Conservation (phyloP, 75 land plant species). For the Cunninghamia lanceolata region DNA sequence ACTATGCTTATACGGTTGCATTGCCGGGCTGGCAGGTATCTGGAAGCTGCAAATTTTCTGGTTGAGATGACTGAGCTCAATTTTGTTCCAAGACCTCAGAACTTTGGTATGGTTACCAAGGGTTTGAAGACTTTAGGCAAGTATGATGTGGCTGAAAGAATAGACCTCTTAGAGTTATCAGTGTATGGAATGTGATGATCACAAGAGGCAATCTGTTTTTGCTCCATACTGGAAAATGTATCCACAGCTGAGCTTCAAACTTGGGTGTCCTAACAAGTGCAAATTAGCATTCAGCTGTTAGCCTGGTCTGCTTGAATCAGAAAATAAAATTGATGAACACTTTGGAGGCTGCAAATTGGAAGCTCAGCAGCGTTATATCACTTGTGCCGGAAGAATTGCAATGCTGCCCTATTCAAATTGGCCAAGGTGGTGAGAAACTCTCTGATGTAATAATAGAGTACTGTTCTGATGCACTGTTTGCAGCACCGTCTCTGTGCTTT, state of each 20-base stretch:
- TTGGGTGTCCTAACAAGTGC: not conserved
- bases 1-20: constrained; percentile 67
- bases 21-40: constrained; percentile 49
- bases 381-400: not conserved
- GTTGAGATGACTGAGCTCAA: constrained; percentile 65
- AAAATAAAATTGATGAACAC: not conserved
- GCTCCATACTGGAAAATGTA: not conserved
- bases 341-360: not conserved
- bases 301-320: not conserved
- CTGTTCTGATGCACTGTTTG: not conserved
- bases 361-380: not conserved
- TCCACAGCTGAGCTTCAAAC: not conserved
- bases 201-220: not conserved
- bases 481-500: not conserved
- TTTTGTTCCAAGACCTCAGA: constrained; percentile 41
- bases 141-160: constrained; percentile 52
- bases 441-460: not conserved
- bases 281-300: not conserved
- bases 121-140: constrained; percentile 66
- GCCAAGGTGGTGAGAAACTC: not conserved
- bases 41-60: constrained; percentile 65
- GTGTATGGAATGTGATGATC: not conserved
- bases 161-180: constrained; percentile 55
- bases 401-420: not conserved
- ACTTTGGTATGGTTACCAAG: constrained; percentile 64